Conservation (phyloP, 2,329 filamentous ascomycete species). For the Stemphylium beticola region DNA sequence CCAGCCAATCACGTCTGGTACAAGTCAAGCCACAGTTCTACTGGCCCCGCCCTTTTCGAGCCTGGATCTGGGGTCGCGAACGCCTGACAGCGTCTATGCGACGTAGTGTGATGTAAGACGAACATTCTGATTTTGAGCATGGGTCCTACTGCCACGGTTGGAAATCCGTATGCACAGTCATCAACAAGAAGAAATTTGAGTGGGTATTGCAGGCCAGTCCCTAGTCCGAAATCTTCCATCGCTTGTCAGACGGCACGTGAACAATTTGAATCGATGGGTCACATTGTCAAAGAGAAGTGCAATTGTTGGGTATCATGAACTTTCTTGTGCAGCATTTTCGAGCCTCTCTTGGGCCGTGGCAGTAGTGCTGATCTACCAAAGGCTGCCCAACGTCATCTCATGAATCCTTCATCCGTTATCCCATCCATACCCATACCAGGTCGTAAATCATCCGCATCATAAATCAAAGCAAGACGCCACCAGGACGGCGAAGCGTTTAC, state of each 20-base stretch:
- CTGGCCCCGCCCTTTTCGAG: slow-evolving; percentile 15
- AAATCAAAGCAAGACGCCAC: slow-evolving; percentile 28
- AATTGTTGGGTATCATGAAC: slow-evolving; percentile 32
- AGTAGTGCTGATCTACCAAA: slow-evolving; percentile 36
- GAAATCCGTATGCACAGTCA: background rate
- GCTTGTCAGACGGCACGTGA: background rate
- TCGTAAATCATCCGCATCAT: slow-evolving; percentile 46
- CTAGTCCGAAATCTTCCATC: background rate
- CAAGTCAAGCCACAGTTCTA: slow-evolving; percentile 13
- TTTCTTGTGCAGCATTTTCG: slow-evolving; percentile 34
- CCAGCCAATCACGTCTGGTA: slow-evolving; percentile 12
- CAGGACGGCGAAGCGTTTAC: slow-evolving; percentile 62
- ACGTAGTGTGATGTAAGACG: background rate
- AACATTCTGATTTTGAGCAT: background rate
- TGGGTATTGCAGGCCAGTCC: background rate
- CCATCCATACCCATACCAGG: slow-evolving; percentile 37
- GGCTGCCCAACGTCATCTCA: slow-evolving; percentile 31
- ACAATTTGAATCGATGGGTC: background rate
- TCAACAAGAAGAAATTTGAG: background rate
- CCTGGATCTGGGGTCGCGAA: slow-evolving; percentile 19
- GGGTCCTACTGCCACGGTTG: background rate
- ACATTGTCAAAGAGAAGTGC: background rate
- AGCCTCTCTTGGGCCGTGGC: slow-evolving; percentile 33
- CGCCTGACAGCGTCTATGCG: slow-evolving; percentile 9
- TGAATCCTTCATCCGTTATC: slow-evolving; percentile 31